These are phyloP conservation scores for Coemansia asiatica DNA, from an alignment of 192 early-diverging fungal species.

Conservation along the genomic window DNA sequence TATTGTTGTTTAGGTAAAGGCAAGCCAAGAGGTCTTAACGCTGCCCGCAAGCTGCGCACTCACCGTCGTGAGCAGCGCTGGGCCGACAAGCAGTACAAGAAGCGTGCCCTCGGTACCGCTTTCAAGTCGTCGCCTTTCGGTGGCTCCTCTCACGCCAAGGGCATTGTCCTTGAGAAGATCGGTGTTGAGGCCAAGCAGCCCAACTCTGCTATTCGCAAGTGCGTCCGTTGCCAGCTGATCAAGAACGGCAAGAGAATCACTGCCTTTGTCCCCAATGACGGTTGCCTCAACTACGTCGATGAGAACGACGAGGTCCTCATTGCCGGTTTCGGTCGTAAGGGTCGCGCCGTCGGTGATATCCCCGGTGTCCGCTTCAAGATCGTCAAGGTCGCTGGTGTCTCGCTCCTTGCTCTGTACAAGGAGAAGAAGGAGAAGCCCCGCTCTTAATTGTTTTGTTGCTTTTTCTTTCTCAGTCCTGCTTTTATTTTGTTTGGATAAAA, in stretches of 20 bases:
- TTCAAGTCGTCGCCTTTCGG: constrained; percentile 98
- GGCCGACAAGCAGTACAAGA: constrained; percentile 99
- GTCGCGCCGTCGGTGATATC: constrained; percentile 99
- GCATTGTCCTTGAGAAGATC: constrained; percentile 99
- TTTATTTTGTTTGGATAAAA: background rate
- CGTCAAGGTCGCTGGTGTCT: constrained; percentile 99
- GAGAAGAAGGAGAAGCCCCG: constrained; percentile 99
- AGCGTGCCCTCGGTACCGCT: constrained; percentile 95
- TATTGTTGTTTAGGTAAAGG: constrained; percentile 56
- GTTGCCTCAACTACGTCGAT: constrained; percentile 99
- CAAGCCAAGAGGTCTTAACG: constrained; percentile 98
- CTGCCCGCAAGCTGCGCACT: constrained; percentile 96
- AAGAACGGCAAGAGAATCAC: constrained; percentile 99
- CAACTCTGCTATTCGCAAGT: constrained; percentile 99
- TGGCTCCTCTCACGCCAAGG: constrained; percentile 99
- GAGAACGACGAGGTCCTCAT: constrained; percentile 99
- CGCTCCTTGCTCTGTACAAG: constrained; percentile 98
- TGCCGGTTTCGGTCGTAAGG: constrained; percentile 99
- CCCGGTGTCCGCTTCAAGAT: constrained; percentile 99
- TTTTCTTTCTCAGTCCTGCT: constrained; percentile 10
- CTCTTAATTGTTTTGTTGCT: constrained; percentile 60
- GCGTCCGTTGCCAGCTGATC: constrained; percentile 99
- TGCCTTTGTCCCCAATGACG: constrained; percentile 99
- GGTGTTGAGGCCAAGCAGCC: constrained; percentile 99
- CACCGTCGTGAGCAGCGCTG: constrained; percentile 97